A percentile compares a stretch with the other conserved stretches of the same genome.
phyloP scores from a whole-genome alignment of 1,284 basidiomycete genomes.

The Cutaneotrichosporon sp. region DNA sequence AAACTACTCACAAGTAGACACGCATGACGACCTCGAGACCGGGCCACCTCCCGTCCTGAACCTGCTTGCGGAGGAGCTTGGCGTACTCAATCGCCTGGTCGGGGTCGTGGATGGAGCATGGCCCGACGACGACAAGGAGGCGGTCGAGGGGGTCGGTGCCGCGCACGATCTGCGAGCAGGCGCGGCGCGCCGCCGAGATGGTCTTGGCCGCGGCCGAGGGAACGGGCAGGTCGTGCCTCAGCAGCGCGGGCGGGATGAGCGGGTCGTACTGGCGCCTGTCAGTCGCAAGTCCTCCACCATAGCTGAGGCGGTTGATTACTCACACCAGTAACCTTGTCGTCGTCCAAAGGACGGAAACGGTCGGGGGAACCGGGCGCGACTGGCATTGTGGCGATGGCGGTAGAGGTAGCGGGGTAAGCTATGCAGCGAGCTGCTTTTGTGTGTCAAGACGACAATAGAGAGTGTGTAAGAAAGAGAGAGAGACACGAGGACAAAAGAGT shows the following conservation, averaged over 20 bases:
- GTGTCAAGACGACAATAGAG: not conserved
- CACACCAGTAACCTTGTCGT: conserved; percentile 44
- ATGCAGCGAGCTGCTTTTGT: conserved; percentile 5
- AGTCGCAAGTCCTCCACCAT: not conserved
- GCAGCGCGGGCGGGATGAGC: conserved; percentile 80
- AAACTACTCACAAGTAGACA: conserved; percentile 65
- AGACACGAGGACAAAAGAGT: too few relatives aligned
- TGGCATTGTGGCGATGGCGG: conserved; percentile 27
- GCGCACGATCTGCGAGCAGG: conserved; percentile 68
- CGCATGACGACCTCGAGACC: conserved; percentile 90
- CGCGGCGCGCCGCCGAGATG: conserved; percentile 71
- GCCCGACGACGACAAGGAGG: conserved; percentile 84
- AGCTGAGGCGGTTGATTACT: conserved; percentile 14
- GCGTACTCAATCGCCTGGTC: conserved; percentile 90
- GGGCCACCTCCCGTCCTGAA: conserved; percentile 59
- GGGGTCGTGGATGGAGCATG: conserved; percentile 90
- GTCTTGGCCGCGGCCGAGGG: conserved; percentile 52
- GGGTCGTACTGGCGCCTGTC: conserved; percentile 78
- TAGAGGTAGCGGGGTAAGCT: too few relatives aligned
- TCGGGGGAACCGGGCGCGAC: conserved; percentile 38
- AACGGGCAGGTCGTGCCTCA: conserved; percentile 71
- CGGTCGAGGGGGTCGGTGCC: conserved; percentile 69
- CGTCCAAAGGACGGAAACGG: conserved; percentile 37
- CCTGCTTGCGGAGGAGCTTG: conserved; percentile 59
- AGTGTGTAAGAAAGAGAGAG: not conserved